These are phyloP conservation scores for Alisma plantagoaquatica DNA, from an alignment of 106 monocot species.

Conservation along the genomic window DNA sequence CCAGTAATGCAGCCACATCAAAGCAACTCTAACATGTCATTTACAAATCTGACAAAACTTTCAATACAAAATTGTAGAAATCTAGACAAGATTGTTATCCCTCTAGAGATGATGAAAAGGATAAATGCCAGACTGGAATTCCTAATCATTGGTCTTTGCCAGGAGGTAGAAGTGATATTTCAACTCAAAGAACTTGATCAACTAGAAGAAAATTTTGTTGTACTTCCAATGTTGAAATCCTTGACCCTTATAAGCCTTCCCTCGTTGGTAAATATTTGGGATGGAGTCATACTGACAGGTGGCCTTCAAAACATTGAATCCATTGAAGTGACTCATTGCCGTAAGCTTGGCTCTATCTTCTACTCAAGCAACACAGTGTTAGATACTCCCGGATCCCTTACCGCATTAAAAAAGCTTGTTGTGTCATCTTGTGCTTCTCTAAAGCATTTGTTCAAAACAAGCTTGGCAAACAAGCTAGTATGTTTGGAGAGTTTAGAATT, in stretches of 20 bases:
- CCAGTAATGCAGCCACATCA: too few species aligned
- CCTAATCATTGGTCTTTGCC: not conserved
- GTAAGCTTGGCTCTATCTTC: constrained; percentile 5
- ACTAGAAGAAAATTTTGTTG: not conserved
- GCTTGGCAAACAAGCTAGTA: constrained; percentile 9
- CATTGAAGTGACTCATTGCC: not conserved
- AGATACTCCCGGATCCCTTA: not conserved
- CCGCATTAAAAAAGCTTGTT: constrained; percentile 8
- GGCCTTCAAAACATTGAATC: not conserved
- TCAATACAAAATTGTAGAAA: constrained; percentile 9
- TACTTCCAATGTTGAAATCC: constrained; percentile 1
- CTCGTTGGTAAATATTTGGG: constrained; percentile 3
- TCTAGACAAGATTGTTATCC: constrained; percentile 3
- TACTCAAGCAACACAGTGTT: not conserved
- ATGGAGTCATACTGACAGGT: not conserved
- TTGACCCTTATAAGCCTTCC: not conserved
- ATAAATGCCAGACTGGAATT: constrained; percentile 3
- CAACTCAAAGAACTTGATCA: not conserved
- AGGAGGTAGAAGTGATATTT: not conserved
- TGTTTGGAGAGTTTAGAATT: constrained; percentile 12
- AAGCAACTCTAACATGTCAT: too few species aligned
- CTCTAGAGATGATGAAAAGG: constrained; percentile 3
- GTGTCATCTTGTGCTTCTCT: constrained; percentile 1
- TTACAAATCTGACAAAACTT: constrained; percentile 9
- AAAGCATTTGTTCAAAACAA: constrained; percentile 11